A percentile compares a stretch with the other conserved stretches of the same genome.
These are phyloP conservation scores for Lipomyces sp. DNA, from an alignment of 805 yeast species.

Conservation along the genomic window DNA sequence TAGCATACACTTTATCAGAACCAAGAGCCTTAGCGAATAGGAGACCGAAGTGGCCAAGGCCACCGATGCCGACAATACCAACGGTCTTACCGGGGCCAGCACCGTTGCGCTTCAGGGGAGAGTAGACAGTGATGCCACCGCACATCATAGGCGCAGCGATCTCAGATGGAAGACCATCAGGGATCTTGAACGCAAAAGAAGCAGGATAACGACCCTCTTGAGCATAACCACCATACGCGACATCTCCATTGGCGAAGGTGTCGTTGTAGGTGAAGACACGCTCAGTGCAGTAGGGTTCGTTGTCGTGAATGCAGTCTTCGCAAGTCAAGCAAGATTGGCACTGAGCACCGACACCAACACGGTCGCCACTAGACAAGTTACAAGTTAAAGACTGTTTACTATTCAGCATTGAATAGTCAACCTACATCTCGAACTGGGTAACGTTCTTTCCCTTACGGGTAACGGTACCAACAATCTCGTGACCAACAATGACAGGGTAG, in stretches of 20 bases:
- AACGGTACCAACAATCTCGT: constrained; percentile 50
- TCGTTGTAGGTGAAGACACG: constrained; percentile 59
- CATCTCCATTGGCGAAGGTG: constrained; percentile 32
- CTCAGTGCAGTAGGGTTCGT: constrained; percentile 61
- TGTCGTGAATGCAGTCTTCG: constrained; percentile 57
- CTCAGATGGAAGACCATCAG: constrained; percentile 56
- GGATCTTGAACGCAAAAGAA: constrained; percentile 66
- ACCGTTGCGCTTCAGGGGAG: constrained; percentile 60
- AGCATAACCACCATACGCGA: constrained; percentile 64
- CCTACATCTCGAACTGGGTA: constrained; percentile 49
- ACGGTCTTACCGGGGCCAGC: constrained; percentile 58
- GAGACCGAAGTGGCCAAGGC: constrained; percentile 69
- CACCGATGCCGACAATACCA: constrained; percentile 69
- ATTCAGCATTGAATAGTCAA: neutral
- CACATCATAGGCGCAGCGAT: constrained; percentile 75
- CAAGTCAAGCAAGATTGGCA: constrained; percentile 65
- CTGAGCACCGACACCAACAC: constrained; percentile 83
- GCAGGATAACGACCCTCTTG: constrained; percentile 63
- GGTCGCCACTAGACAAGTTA: constrained; percentile 55
- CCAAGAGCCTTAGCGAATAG: constrained; percentile 66
- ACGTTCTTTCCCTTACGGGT: constrained; percentile 60
- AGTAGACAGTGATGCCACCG: constrained; percentile 75
- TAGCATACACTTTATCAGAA: constrained; percentile 60
- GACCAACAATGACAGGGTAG: constrained; percentile 55
- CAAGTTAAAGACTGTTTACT: neutral